Percentiles rank a stretch among this genome's conserved stretches.
Evolutionary conservation across 768 basidiomycete genomes (phyloP).

Genomic region (Russula lepida): DNA sequence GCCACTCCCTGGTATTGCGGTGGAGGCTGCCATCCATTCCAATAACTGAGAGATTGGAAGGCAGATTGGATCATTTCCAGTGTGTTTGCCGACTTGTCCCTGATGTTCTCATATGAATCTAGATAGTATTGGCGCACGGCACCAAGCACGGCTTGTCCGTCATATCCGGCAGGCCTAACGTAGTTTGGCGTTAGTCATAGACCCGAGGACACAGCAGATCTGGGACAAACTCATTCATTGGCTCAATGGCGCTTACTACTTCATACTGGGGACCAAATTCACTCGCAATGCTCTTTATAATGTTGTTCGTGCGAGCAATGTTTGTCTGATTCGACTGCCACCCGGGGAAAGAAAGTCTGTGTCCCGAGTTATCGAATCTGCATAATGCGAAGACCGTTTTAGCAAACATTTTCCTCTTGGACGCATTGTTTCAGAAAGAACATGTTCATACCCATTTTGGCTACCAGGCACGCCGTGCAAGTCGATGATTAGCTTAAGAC

Average conservation of each 20-base stretch:
- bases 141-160: slow-evolving; percentile 42
- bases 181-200: not conserved
- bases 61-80: slow-evolving; percentile 72
- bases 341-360: slow-evolving; percentile 45
- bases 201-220: not conserved
- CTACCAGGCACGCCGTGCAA: slow-evolving; percentile 66
- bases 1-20: slow-evolving; percentile 57
- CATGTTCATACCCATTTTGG: slow-evolving; percentile 59
- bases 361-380: slow-evolving; percentile 81
- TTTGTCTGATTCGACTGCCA: slow-evolving; percentile 66
- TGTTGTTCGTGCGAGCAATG: slow-evolving; percentile 54
- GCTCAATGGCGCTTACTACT: slow-evolving; percentile 60
- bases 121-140: slow-evolving; percentile 54
- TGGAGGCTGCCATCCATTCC: slow-evolving; percentile 50
- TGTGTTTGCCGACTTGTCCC: slow-evolving; percentile 48
- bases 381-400: not conserved
- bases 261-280: slow-evolving; percentile 47
- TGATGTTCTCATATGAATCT: slow-evolving; percentile 66
- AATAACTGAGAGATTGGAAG: slow-evolving; percentile 65
- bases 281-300: slow-evolving; percentile 54
- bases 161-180: slow-evolving; percentile 61
- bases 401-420: not conserved
- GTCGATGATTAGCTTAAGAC: slow-evolving; percentile 77
- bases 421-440: not conserved
- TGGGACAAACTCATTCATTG: slow-evolving; percentile 61